These are phyloP conservation scores for Arthrobotrys iridis DNA, from an alignment of 2,329 filamentous ascomycete genomes.

Conservation along the genomic window DNA sequence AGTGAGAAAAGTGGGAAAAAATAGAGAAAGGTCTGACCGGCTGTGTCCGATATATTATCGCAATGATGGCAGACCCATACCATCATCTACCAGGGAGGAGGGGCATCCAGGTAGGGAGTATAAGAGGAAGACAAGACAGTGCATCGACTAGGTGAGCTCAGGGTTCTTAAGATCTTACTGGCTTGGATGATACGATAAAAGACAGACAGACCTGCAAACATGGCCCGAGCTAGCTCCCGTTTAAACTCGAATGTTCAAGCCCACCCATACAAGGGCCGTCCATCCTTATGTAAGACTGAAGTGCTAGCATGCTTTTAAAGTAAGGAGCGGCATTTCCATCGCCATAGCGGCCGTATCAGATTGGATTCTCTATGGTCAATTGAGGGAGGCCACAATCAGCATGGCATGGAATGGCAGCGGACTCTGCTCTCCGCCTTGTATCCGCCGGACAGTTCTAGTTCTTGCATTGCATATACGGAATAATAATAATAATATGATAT, in stretches of 20 bases:
- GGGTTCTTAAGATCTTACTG: background rate
- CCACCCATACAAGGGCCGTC: too few relatives aligned
- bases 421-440: background rate
- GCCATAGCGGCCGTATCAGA: background rate
- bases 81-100: background rate
- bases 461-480: too few relatives aligned
- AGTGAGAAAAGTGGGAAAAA: background rate
- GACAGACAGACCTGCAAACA: background rate
- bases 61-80: constrained; percentile 12
- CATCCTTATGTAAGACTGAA: too few relatives aligned
- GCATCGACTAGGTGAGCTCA: constrained; percentile 38
- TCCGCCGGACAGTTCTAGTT: too few relatives aligned
- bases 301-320: too few relatives aligned
- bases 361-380: too few relatives aligned
- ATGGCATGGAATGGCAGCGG: background rate
- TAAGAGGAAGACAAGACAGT: background rate
- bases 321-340: background rate
- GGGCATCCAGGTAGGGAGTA: background rate
- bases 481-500: too few relatives aligned
- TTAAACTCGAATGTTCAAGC: too few relatives aligned
- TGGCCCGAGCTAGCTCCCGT: background rate
- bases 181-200: background rate
- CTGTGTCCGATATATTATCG: constrained; percentile 49
- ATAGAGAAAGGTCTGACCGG: constrained; percentile 1
- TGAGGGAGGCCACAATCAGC: background rate